Evolutionary conservation across 176 grass and related monocot genomes (phyloP), one percentile per base, ranked within the genome.

Genomic region (Triticum monococcum): DNA sequence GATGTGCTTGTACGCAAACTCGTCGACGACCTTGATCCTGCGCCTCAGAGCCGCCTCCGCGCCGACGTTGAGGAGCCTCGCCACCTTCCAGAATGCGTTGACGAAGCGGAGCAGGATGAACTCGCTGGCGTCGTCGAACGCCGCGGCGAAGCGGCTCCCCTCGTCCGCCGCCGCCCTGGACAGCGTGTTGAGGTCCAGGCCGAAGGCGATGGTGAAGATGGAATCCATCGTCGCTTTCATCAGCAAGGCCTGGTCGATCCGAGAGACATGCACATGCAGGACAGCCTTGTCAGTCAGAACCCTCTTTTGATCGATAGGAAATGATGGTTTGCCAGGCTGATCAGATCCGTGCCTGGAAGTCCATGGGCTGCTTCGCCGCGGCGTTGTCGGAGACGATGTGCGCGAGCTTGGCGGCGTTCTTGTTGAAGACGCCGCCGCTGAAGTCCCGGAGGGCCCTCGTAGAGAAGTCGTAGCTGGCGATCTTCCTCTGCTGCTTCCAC

Each of bases 91-190:
- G 62, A 93, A 83, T 25, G 38, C 67, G 72, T 91, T 93, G 13
- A 91, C 69, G 69, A 88, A 96, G 26, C 91, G 87, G 37, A 91
- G 43, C 73, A 77, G 54, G 61, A 72, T 93, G 78, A 86, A 85
- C 79, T 91, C 89, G 69, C 79, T 94, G n/a, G 92, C 80, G 13
- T 91, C 94, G 84, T 97, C 92, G 57, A 94, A 92, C 14, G 94
- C 87, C 20, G 87, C 82, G 23, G 94, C 84, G 61, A 97, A 97
- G 60, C 64, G 69, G 50, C 33, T 65, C 8, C 94, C 94, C 18
- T 81, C 85, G 7, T 52, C 28, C 0, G n/a, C 11, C 6, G 38
- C 4, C 12, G 75, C 74, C 30, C 81, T 86, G 22, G 68, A 59
- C 32, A 92, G 22, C 26, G 81, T 85, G 81, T 90, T 78, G 56